A percentile compares a stretch with the other conserved stretches of the same genome.
These are phyloP conservation scores for Diplosphaera chodatii DNA, from an alignment of 139 green algal species.

Conservation along the genomic window DNA sequence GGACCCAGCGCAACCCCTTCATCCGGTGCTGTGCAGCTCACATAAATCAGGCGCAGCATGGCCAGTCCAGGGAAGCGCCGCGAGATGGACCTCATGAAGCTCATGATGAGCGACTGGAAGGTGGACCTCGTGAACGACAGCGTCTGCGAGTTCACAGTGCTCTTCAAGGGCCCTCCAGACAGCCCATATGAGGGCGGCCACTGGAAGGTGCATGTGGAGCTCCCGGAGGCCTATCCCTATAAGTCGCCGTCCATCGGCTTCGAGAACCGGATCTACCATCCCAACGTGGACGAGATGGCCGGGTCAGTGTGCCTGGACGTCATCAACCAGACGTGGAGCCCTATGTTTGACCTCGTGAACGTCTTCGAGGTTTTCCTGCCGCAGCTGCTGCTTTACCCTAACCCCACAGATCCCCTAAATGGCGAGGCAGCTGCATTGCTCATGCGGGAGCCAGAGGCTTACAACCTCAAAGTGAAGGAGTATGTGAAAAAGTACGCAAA, in stretches of 20 bases:
- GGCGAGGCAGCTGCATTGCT: slow-evolving; percentile 95
- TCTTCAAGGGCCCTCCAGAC: slow-evolving; percentile 84
- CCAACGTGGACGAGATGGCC: slow-evolving; percentile 94
- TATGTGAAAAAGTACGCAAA: slow-evolving; percentile 69
- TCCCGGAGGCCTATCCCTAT: slow-evolving; percentile 88
- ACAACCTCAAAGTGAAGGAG: slow-evolving; percentile 86
- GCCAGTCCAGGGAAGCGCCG: slow-evolving; percentile 44
- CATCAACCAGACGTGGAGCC: slow-evolving; percentile 99
- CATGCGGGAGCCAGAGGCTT: slow-evolving; percentile 89
- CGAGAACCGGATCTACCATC: slow-evolving; percentile 97
- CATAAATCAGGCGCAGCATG: neutral
- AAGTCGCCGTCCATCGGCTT: slow-evolving; percentile 96
- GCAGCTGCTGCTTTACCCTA: slow-evolving; percentile 98
- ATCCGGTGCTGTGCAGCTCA: too few relatives aligned
- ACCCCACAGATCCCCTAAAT: slow-evolving; percentile 95
- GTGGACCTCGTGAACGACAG: slow-evolving; percentile 94
- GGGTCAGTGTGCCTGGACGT: slow-evolving; percentile 97
- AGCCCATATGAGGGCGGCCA: slow-evolving; percentile 90
- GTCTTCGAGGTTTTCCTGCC: slow-evolving; percentile 99
- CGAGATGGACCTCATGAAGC: slow-evolving; percentile 89
- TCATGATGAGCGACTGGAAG: slow-evolving; percentile 98
- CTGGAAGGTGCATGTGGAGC: slow-evolving; percentile 95
- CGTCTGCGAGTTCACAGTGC: slow-evolving; percentile 88
- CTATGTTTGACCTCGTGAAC: slow-evolving; percentile 99
- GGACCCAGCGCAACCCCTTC: too few relatives aligned